phyloP scores from a whole-genome alignment of 106 monocot species.

The Vanilla planifolia region DNA sequence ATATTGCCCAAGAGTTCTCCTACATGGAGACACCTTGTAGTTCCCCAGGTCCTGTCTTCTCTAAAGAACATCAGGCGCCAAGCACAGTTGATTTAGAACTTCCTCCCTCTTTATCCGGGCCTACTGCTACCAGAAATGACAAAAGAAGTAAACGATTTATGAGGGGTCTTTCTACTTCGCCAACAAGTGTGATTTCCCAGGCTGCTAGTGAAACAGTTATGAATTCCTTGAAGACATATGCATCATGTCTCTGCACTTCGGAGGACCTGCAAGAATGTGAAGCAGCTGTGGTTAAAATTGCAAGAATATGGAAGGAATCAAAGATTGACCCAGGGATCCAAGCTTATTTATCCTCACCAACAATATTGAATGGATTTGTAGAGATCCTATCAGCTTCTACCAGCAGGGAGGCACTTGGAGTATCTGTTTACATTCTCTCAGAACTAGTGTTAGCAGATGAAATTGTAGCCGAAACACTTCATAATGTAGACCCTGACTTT shows the following conservation, averaged over 20 bases:
- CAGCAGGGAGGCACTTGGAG: constrained; percentile 31
- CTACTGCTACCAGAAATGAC: constrained; percentile 11
- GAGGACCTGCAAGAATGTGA: constrained; percentile 53
- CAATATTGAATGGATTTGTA: constrained; percentile 35
- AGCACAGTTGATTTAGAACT: constrained; percentile 2
- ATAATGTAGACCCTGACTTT: constrained; percentile 22
- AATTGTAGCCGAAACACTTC: constrained; percentile 25
- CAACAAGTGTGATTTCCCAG: constrained; percentile 43
- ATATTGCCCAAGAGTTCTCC: constrained; percentile 32
- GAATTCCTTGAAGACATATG: constrained; percentile 32
- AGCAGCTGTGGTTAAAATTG: constrained; percentile 27
- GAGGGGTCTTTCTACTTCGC: constrained; percentile 23
- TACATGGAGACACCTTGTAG: constrained; percentile 22
- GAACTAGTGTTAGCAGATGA: constrained; percentile 29
- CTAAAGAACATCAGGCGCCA: constrained; percentile 7
- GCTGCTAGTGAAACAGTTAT: constrained; percentile 34
- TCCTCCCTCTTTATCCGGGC: constrained; percentile 4
- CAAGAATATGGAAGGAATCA: constrained; percentile 33
- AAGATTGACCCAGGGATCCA: constrained; percentile 18
- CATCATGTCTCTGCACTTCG: constrained; percentile 40
- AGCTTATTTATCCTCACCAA: constrained; percentile 25
- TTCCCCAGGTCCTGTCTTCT: constrained; percentile 18
- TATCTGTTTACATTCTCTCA: constrained; percentile 31
- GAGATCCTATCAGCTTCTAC: constrained; percentile 42
- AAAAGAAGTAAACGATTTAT: constrained; percentile 32